Evolutionary conservation across 768 basidiomycete genomes (phyloP).

Genomic region (Phaeolepiota aurea): DNA sequence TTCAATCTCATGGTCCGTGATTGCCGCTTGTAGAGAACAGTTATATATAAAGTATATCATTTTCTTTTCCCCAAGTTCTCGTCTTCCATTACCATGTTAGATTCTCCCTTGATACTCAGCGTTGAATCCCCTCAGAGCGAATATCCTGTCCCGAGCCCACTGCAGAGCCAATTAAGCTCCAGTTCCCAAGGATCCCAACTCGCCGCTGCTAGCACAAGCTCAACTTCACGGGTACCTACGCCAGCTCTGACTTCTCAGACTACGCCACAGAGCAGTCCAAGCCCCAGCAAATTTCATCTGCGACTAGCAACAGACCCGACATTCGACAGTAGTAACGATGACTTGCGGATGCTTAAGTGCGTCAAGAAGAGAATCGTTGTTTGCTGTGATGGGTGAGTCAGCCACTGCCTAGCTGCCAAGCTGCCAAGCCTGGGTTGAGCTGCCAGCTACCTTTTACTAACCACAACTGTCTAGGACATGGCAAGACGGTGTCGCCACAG

Average conservation of each 20-base stretch:
- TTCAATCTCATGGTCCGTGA: not conserved
- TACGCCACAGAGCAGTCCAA: constrained; percentile 6
- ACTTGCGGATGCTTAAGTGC: constrained; percentile 7
- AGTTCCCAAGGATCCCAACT: no score
- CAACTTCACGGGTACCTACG: not conserved
- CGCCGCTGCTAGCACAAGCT: no score
- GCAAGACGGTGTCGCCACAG: constrained; percentile 50
- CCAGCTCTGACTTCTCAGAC: not conserved
- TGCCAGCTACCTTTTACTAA: not conserved
- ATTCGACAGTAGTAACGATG: constrained; percentile 8
- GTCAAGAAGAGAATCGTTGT: constrained; percentile 56
- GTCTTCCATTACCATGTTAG: not conserved
- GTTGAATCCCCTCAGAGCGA: not conserved
- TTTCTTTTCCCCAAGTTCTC: not conserved
- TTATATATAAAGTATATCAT: not conserved
- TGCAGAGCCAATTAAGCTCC: no score
- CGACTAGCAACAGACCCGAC: constrained; percentile 24
- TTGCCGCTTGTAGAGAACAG: not conserved
- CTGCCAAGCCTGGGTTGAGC: not conserved
- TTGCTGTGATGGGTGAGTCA: constrained; percentile 66
- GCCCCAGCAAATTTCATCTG: constrained; percentile 20
- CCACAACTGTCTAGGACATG: constrained; percentile 42
- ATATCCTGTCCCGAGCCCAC: not conserved
- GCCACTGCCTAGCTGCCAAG: not conserved
- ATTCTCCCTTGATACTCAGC: not conserved